Percentiles rank a stretch among this genome's conserved stretches.
These are phyloP conservation scores for Helianthus tuberosus DNA, from an alignment of 129 eudicot species.

Conservation along the genomic window DNA sequence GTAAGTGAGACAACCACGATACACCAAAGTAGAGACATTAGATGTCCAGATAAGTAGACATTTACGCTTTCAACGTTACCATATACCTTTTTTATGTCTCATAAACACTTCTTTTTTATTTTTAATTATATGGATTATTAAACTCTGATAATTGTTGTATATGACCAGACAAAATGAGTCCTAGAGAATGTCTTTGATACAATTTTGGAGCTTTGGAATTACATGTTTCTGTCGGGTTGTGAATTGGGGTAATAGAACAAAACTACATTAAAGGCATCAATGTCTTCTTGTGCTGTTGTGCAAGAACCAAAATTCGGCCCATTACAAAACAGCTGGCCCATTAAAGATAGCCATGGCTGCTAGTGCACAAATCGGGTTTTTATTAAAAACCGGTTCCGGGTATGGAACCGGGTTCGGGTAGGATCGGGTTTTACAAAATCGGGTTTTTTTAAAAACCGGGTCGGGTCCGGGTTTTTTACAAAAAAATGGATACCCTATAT, in stretches of 20 bases:
- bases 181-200: conserved; percentile 6
- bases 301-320: conserved; percentile 16
- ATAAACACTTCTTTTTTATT: not conserved
- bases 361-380: too few species aligned
- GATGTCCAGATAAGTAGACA: too few species aligned
- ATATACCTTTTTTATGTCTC: not conserved
- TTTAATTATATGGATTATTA: not conserved
- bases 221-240: conserved; percentile 30
- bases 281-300: not conserved
- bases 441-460: too few species aligned
- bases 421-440: too few species aligned
- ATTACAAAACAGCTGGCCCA: conserved; percentile 33
- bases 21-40: too few species aligned
- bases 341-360: conserved; percentile 6
- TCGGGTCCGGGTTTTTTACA: too few species aligned
- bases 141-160: not conserved
- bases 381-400: too few species aligned
- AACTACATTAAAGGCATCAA: conserved; percentile 17
- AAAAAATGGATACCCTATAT: too few species aligned
- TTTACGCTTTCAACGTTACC: not conserved
- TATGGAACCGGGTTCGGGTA: too few species aligned
- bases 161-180: conserved; percentile 2
- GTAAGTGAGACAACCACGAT: too few species aligned
- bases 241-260: conserved; percentile 7
- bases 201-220: not conserved